Evolutionary conservation across 352 stramenopile genomes (phyloP), one percentile per base, ranked within the genome.

Genomic region (Pythium aquatile): DNA sequence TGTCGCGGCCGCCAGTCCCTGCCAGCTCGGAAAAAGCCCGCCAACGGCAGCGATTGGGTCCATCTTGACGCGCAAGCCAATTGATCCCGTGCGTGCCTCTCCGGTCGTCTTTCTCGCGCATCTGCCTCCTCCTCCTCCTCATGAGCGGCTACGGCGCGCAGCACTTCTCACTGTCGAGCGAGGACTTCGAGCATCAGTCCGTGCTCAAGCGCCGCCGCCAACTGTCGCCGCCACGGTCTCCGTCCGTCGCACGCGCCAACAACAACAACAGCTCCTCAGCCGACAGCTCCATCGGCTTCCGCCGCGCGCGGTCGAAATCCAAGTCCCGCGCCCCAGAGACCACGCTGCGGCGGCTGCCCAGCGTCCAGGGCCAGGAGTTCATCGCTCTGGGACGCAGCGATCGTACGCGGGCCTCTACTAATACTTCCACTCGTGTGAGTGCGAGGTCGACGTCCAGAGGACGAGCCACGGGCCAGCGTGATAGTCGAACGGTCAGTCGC

Each of bases 161-260:
- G 13, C 52, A 74, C 20, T 92, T 92, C 66, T 85, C 73, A 37
- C 71, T 92, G 58, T 75, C 81, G 2, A 71, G 81, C 58, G 71
- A 68, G 2, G 83, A 89, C 52, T 89, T 92, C 49, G 72, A 83
- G 62, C 74, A 73, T 17, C 66, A 85, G 55, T 61, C 73, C 5
- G 63, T 83, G 46, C 74, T 92, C 42, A 88, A 90, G 73, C 75
- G 78, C 16, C 74, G 76, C 17, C 77, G 74, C 3, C 68, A 83
- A 46, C 61, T 73, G 32, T 82, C 78, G 3, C 75, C 78, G 0
- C 55, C 65, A 17, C 69, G 71, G 10, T 33, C 55, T 11, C 26
- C 51, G 29, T 48, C 48, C 32, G 55, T 13, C 28, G 24, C 29
- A 26, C 26, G 17, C 9, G 3, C 46, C 52, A 16, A 16, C 52